Base-by-base conservation (phyloP, 257 asterid species). In the Mentha longifolia region DNA sequence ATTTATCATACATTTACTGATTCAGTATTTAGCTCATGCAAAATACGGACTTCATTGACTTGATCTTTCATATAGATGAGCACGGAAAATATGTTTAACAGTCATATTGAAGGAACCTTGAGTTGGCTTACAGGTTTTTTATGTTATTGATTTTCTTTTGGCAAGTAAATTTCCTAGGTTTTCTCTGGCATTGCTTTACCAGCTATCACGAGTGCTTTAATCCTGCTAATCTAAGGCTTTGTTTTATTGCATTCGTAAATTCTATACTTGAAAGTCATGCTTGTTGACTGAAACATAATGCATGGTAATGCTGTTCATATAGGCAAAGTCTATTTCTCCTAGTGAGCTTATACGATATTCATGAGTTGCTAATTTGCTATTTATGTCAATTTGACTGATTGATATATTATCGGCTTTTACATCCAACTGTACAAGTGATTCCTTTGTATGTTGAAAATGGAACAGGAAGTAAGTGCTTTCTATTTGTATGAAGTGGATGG, bases 401-500 rank as follows among this genome's bases (percentile, higher is more conserved):
- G 28, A 31, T 3, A 17, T 64, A 33, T 14, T 45, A 57, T 54
- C 22, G 6, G 7, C 22, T 56, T 12, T 49, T 31, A 11, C 19
- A 42, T 50, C 43, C 42, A 28, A 30, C 19, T 33, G 35, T 33
- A 33, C 6, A 33, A 37, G 63, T 57, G 42, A 47, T 35, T 1
- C 25, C 60, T 31, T 39, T 22, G 69, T 9, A 12, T 37, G 63
- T 22, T 50, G 15, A 15, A 61, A 54, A 41, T 76, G 37, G 15
- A 51, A 51, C 56, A 35, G 43, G 54, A 35, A 58, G n/a, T 16
- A 61, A 55, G 39, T 78, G 28, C 15, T 57, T 47, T 58, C 65
- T 28, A 56, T 69, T 70, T 65, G 30, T 41, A 62, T 37, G 63
- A 82, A 78, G 91, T 51, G 82, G 79, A 89, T 91, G 97, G 89